A percentile compares a stretch with the other conserved stretches of the same genome.
phyloP scores from a whole-genome alignment of 176 grass and related monocot species.

The Raddia guianensis region DNA sequence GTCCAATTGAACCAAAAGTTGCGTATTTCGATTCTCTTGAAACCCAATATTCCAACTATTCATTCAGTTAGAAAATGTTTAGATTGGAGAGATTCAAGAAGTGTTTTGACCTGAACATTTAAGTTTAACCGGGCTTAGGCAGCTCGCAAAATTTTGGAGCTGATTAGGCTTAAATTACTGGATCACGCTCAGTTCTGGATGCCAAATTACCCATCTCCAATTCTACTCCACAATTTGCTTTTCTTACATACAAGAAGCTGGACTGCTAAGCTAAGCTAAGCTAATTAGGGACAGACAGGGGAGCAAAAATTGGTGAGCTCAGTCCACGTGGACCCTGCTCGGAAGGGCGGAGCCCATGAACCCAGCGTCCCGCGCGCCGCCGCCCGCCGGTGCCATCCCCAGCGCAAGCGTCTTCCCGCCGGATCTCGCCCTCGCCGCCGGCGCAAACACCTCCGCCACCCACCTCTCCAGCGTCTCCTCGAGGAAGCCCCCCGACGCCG shows the following conservation, averaged over 20 bases:
- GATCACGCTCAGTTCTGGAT: too few relatives aligned
- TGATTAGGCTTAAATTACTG: too few relatives aligned
- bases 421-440: conserved; percentile 47
- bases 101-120: too few relatives aligned
- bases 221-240: conserved; percentile 11
- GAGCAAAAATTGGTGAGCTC: conserved; percentile 27
- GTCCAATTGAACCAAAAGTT: too few relatives aligned
- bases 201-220: conserved; percentile 4
- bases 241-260: conserved; percentile 40
- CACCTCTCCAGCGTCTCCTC: conserved; percentile 67
- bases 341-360: conserved; percentile 80
- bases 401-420: conserved; percentile 56
- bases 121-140: too few relatives aligned
- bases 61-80: too few relatives aligned
- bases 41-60: too few relatives aligned
- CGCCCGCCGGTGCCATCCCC: conserved; percentile 28
- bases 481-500: conserved; percentile 48
- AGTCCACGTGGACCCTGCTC: conserved; percentile 65
- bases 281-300: background rate
- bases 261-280: conserved; percentile 10
- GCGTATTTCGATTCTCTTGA: too few relatives aligned
- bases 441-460: conserved; percentile 66
- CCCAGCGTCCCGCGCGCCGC: conserved; percentile 45
- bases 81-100: too few relatives aligned
- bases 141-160: too few relatives aligned